Evolutionary conservation across 2,329 filamentous ascomycete genomes (phyloP), one percentile per base, ranked within the genome.

Genomic region (Aspergillus floridensis): DNA sequence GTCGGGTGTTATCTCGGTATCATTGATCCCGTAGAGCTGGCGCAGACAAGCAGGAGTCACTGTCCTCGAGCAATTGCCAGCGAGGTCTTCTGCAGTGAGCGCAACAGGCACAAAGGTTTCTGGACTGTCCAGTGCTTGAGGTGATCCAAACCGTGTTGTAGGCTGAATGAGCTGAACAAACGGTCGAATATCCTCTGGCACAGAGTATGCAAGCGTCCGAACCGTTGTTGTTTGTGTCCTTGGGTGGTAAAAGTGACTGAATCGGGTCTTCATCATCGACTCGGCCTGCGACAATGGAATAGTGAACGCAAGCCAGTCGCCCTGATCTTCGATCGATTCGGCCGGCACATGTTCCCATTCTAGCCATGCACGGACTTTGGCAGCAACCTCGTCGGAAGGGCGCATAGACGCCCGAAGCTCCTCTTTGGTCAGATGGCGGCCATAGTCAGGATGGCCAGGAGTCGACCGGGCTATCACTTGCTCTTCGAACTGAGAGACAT

Each of bases 161-260:
- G 87, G 87, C 70, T 88, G 85, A 52, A 89, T 84, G 68, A 88
- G 79, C 59, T 84, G 82, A 59, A 90, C 79, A 65, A 85, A 79
- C 48, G 76, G 66, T 55, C 80, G 78, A 7, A 90, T 72, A 0
- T 79, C 72, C 53, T 77, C 77, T 0, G 87, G 88, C 1, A 90
- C 80, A 0, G 85, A 88, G 72, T 90, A 90, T 50, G 80, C 76
- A 16, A 84, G 72, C 5, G 83, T 81, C 48, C 87, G 81, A 44
- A 88, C 78, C 64, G 78, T 81, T 44, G 76, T 74, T 10, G 72
- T 67, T 12, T 76, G 69, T 21, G 73, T 75, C 12, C 74, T 72
- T 12, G 74, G 66, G 64, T 82, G 80, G 60, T 81, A 77, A 68
- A 84, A 89, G 63, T 81, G 80, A 59, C 78, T 79, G 70, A 88